Evolutionary conservation across 2,329 filamentous ascomycete species (phyloP).

Genomic region (Aspergillus tamarii): DNA sequence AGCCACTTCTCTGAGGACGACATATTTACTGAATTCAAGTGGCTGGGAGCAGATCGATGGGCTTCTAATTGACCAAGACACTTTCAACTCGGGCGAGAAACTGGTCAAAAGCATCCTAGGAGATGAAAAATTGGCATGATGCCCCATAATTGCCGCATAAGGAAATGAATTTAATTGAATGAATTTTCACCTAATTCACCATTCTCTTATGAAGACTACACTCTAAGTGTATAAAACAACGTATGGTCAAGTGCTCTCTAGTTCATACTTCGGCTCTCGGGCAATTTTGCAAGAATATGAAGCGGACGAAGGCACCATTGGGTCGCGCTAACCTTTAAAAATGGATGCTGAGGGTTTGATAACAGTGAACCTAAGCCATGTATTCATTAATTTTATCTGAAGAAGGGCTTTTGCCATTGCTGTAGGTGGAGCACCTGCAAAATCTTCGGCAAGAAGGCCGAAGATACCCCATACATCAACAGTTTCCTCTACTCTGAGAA

Average conservation of each 20-base stretch:
- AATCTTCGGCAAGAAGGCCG: slow-evolving; percentile 13
- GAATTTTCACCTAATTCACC: too few species aligned
- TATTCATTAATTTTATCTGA: slow-evolving; percentile 9
- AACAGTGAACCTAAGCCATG: not conserved
- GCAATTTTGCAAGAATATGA: slow-evolving; percentile 10
- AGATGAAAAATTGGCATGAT: too few species aligned
- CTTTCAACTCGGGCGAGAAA: too few species aligned
- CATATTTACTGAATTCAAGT: too few species aligned
- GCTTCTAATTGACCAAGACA: too few species aligned
- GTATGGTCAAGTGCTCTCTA: not conserved
- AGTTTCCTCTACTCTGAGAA: slow-evolving; percentile 1
- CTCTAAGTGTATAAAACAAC: not conserved
- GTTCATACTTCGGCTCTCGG: not conserved
- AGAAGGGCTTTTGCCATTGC: slow-evolving; percentile 9
- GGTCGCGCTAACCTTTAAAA: slow-evolving; percentile 5
- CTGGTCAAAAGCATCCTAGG: too few species aligned
- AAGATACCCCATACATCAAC: slow-evolving; percentile 5
- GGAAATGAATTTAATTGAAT: too few species aligned
- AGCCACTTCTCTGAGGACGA: too few species aligned
- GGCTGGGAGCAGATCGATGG: too few species aligned
- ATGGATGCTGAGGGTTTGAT: slow-evolving; percentile 9
- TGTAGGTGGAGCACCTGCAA: slow-evolving; percentile 9
- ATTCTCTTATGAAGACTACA: too few species aligned
- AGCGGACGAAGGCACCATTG: slow-evolving; percentile 12
- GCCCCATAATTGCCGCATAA: too few species aligned